These are phyloP conservation scores for Ulmus americana DNA, from an alignment of 331 rosid genomes.

Conservation along the genomic window DNA sequence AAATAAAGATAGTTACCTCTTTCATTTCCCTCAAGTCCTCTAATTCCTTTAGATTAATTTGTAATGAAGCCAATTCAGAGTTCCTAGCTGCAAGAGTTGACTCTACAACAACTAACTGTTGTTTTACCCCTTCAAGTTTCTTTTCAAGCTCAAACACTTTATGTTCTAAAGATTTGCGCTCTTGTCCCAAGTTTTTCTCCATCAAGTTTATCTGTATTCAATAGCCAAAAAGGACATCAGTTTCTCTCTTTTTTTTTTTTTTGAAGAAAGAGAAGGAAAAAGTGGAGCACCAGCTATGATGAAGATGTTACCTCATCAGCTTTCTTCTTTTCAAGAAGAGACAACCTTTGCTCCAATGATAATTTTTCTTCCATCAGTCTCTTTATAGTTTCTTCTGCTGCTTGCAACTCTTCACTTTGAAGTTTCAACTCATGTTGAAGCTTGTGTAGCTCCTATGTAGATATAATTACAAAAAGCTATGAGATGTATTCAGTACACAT, in stretches of 20 bases:
- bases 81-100: conserved; percentile 53
- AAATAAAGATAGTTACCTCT: conserved; percentile 49
- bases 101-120: conserved; percentile 46
- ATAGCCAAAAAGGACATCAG: conserved; percentile 19
- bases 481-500: conserved; percentile 1
- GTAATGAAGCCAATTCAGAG: conserved; percentile 55
- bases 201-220: conserved; percentile 53
- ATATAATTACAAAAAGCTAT: conserved; percentile 9
- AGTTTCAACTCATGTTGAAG: conserved; percentile 68
- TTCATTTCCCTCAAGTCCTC: conserved; percentile 95
- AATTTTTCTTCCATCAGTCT: conserved; percentile 53
- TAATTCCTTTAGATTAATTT: conserved; percentile 64
- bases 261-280: not conserved
- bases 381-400: conserved; percentile 58
- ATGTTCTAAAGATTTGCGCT: conserved; percentile 45
- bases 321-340: conserved; percentile 51
- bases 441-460: conserved; percentile 40
- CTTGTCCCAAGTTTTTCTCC: conserved; percentile 50
- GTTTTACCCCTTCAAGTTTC: conserved; percentile 43
- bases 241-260: not conserved
- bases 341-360: conserved; percentile 47
- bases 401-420: conserved; percentile 47
- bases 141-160: conserved; percentile 57
- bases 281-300: conserved; percentile 7
- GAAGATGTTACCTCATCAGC: conserved; percentile 53